Conservation (phyloP, 805 yeast species). For the Schizosaccharomyces osmophilus region DNA sequence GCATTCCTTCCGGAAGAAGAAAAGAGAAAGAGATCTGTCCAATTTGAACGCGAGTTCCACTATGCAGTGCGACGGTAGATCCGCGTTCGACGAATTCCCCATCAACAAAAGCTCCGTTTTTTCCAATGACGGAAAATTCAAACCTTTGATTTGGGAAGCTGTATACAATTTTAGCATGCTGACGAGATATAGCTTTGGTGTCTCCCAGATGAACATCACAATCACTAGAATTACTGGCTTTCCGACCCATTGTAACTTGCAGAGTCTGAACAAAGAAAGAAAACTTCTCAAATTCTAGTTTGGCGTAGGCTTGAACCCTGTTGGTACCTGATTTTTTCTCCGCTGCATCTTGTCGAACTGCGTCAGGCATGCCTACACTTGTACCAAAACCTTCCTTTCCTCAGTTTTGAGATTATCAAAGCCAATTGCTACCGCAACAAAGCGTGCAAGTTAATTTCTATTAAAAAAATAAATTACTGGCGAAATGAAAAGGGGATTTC, state of each 20-base stretch:
- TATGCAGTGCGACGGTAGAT: constrained; percentile 62
- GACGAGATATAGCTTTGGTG: constrained; percentile 75
- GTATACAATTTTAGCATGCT: constrained; percentile 88
- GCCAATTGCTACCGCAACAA: not conserved
- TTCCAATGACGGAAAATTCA: constrained; percentile 72
- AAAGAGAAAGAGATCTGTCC: constrained; percentile 80
- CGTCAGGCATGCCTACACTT: not conserved
- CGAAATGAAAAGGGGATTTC: not conserved
- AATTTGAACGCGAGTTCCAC: constrained; percentile 43
- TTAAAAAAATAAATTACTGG: not conserved
- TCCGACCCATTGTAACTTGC: constrained; percentile 77
- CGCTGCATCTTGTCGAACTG: not conserved
- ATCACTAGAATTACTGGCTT: constrained; percentile 1
- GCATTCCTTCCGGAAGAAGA: constrained; percentile 36
- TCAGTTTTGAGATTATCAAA: not conserved
- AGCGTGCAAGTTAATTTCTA: not conserved
- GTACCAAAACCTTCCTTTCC: not conserved
- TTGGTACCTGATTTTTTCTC: not conserved
- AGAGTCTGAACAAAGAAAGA: constrained; percentile 91
- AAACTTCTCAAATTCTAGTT: constrained; percentile 68
- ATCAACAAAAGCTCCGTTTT: constrained; percentile 93
- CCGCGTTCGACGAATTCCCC: constrained; percentile 76
- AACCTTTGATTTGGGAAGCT: constrained; percentile 90
- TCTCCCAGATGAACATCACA: constrained; percentile 80
- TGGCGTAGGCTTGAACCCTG: constrained; percentile 17